Evolutionary conservation across 148 eudicot species (phyloP), one percentile per base, ranked within the genome.

Genomic region (Heliamphora exappendiculata): DNA sequence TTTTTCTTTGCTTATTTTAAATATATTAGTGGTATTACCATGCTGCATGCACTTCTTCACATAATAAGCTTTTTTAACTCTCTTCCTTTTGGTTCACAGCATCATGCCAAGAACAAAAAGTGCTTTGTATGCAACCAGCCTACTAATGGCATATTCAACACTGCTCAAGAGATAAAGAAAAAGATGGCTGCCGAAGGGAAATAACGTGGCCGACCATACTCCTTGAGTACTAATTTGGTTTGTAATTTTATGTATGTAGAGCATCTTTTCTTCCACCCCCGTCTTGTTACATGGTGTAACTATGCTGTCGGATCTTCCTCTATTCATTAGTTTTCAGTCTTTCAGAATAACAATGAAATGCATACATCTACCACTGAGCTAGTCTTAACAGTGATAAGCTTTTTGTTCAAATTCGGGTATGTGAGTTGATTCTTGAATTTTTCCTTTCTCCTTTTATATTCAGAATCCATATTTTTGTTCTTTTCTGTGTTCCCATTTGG

Each of bases 81-180:
- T 66, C 47, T 80, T 29, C 69, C 64, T 78, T 49, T 53, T 73
- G 42, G 59, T 70, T 71, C 60, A 74, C 97, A 94, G 97, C 98
- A 94, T 83, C 95, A 91, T 78, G 76, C 95, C 47, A 87, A 83
- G 80, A 89, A 86, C 78, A 91, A 91, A 60, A 94, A 90, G 79
- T 94, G 97, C 84, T 94, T 85, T 39, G 92, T 89, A 1, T 94
- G 98, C 84, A 82, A 91, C 90, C 77, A 88, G 85, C 90, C 89
- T 10, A 94, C 97, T 0, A 82, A 82, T 76, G 98, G 97, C 75
- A 87, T 91, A 69, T 94, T 93, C 82, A 90, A 91, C 70, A 84
- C 94, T 19, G 98, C 94, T 3, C 88, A 82, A 17, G 98, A 90
- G 86, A 87, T 91, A 72, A 92, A 91, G 67, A 90, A 87, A 82